These are phyloP conservation scores for Penicillium egyptiacum DNA, from an alignment of 495 filamentous ascomycete species.

Conservation along the genomic window DNA sequence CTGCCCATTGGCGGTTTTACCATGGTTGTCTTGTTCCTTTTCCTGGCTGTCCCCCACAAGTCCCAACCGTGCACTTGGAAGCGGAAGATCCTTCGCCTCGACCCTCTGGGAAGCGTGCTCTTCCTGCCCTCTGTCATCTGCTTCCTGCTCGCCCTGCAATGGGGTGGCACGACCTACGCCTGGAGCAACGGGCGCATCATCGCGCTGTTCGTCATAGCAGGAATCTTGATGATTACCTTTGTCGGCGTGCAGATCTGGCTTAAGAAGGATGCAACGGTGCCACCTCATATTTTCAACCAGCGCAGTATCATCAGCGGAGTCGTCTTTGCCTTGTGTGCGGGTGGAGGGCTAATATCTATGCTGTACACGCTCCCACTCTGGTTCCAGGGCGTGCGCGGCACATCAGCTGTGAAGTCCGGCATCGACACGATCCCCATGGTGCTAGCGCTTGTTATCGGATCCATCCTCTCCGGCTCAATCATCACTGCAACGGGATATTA, in stretches of 20 bases:
- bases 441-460: conserved; percentile 43
- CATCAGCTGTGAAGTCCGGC: conserved; percentile 35
- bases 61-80: conserved; percentile 9
- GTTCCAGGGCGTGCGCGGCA: conserved; percentile 65
- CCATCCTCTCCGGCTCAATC: conserved; percentile 48
- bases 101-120: conserved; percentile 46
- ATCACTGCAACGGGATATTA: conserved; percentile 66
- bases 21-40: conserved; percentile 46
- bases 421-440: conserved; percentile 45
- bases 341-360: conserved; percentile 34
- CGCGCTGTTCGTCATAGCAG: conserved; percentile 51
- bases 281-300: conserved; percentile 56
- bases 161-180: conserved; percentile 57
- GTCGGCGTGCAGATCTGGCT: conserved; percentile 46
- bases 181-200: conserved; percentile 57
- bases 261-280: conserved; percentile 50
- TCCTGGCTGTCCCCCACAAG: conserved; percentile 39
- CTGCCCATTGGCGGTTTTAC: conserved; percentile 58
- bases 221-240: conserved; percentile 46
- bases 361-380: conserved; percentile 69
- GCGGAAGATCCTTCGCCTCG: conserved; percentile 49
- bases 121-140: conserved; percentile 54
- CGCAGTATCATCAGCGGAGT: conserved; percentile 53
- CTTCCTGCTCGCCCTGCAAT: conserved; percentile 59
- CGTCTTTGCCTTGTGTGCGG: conserved; percentile 28